Base-by-base conservation (phyloP, 2,329 filamentous ascomycete species). In the Pseudocercospora pini-densiflorae region DNA sequence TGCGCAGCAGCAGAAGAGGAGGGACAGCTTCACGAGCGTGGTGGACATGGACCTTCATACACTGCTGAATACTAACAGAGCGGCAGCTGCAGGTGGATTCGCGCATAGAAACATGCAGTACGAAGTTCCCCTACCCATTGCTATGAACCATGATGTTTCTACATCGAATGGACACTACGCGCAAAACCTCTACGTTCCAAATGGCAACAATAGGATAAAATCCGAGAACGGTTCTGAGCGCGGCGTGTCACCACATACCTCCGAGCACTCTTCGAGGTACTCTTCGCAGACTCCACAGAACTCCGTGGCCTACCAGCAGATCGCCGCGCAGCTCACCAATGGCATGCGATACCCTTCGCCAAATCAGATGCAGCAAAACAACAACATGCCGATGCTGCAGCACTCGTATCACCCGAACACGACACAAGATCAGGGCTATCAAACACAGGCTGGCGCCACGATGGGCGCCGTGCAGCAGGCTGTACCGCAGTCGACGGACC, bases 211-310 rank as follows among this genome's bases (percentile, higher is more conserved):
- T 74, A 78, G 82, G 76, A 84, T 85, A 79, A 85, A 85, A 71
- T 86, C 85, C 61, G 85, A 87, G 77, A 87, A 83, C 77, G 85
- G 85, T 74, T 86, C 86, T 66, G 87, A 89, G 72, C 85, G 86
- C 68, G 85, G 84, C 70, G 81, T 84, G 69, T 84, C 86, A 64
- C 86, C 83, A 55, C 83, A 88, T 73, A 79, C 82, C 29, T 86
- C 83, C 64, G 85, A 87, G 69, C 83, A 84, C 40, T 83, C 85
- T 54, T 86, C 86, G 68, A 80, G 85, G 67, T 86, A 86, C 71
- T 87, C 86, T 60, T 85, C 85, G 68, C 83, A 86, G 73, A 82
- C 85, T 59, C 81, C 85, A n/a, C 84, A 84, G 67, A 81, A 86
- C 66, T 79, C 83, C 63, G 72, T 76, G 59, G 73, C 73, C 58